Base-by-base conservation (phyloP, 768 basidiomycete species). In the Rhodotorula toruloides region DNA sequence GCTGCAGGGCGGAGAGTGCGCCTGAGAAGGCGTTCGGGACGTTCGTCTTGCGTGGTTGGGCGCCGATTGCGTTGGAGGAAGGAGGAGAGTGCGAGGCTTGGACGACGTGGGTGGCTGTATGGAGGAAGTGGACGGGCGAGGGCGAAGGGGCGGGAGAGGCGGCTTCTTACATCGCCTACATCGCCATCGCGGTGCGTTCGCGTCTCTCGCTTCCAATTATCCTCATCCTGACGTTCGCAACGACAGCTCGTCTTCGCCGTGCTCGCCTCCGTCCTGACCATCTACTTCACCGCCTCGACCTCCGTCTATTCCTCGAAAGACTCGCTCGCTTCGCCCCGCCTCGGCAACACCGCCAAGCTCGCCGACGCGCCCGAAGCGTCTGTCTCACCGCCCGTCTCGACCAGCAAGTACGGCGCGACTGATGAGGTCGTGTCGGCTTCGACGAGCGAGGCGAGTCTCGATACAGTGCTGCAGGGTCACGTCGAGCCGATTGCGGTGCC, bases 221-320 rank as follows among this genome's bases (percentile, higher is more conserved):
- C 31, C 22, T 11, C 22, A 27, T 17, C 25, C 36, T 13, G 25
- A 17, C 21, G 10, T 31, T n/a, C 60, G 21, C 54, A n/a, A 53
- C 47, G 42, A 12, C 64, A 96, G 91, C 76, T 97, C 46, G 50
- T 80, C 6, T 83, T 96, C 60, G 90, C 94, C 0, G 78, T 84
- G 11, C 72, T 80, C 7, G 89, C 93, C 0, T 86, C 84, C 34
- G 73, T 87, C n/a, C 82, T 98, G 58, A 98, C 96, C 0, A 82
- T 97, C 72, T 79, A 86, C 67, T 79, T 99, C 27, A 93, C 93
- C 4, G 85, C 90, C 2, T 97, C 94, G 0, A 88, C 88, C 2
- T 87, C 88, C 3, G 93, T 96, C 71, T 79, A 84, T 27, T 92
- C 90, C 0, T 85, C 89, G 60, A 97, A 96, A 75, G 93, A 98